Conservation (phyloP, 2,329 filamentous ascomycete species). For the Cytospora chrysosperma region DNA sequence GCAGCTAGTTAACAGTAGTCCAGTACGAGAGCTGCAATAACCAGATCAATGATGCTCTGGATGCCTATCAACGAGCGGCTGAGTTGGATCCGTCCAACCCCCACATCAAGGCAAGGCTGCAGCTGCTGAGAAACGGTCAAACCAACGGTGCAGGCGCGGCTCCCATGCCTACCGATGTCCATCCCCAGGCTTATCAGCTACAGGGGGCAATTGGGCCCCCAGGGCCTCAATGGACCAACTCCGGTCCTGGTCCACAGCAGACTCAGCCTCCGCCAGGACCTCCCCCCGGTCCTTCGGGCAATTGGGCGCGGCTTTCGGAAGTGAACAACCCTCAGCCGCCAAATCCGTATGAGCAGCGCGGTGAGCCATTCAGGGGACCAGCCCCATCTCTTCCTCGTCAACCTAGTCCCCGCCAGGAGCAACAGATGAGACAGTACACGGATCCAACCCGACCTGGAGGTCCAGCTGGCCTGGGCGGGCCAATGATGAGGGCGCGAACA, state of each 20-base stretch:
- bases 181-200: slow-evolving; percentile 89
- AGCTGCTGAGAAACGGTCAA: slow-evolving; percentile 81
- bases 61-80: slow-evolving; percentile 91
- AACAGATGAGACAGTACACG: slow-evolving; percentile 67
- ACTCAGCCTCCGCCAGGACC: slow-evolving; percentile 41
- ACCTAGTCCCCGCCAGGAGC: slow-evolving; percentile 73
- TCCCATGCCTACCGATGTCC: slow-evolving; percentile 92
- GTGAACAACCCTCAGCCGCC: slow-evolving; percentile 74
- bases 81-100: slow-evolving; percentile 91
- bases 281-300: slow-evolving; percentile 56
- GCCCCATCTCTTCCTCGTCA: slow-evolving; percentile 66
- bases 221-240: slow-evolving; percentile 85
- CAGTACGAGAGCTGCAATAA: slow-evolving; percentile 99
- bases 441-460: slow-evolving; percentile 56
- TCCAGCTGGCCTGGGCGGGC: slow-evolving; percentile 15
- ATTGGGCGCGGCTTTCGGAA: slow-evolving; percentile 69
- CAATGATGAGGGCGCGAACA: slow-evolving; percentile 22
- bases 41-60: slow-evolving; percentile 92
- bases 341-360: slow-evolving; percentile 76
- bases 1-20: slow-evolving; percentile 21
- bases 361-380: slow-evolving; percentile 68
- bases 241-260: slow-evolving; percentile 62
- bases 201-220: slow-evolving; percentile 79
- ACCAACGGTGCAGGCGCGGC: slow-evolving; percentile 71
- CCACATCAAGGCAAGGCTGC: slow-evolving; percentile 92